Percentiles rank a stretch among this genome's conserved stretches.
Evolutionary conservation across 2,329 filamentous ascomycete species (phyloP).

Genomic region (Pochonia chlamydosporia): DNA sequence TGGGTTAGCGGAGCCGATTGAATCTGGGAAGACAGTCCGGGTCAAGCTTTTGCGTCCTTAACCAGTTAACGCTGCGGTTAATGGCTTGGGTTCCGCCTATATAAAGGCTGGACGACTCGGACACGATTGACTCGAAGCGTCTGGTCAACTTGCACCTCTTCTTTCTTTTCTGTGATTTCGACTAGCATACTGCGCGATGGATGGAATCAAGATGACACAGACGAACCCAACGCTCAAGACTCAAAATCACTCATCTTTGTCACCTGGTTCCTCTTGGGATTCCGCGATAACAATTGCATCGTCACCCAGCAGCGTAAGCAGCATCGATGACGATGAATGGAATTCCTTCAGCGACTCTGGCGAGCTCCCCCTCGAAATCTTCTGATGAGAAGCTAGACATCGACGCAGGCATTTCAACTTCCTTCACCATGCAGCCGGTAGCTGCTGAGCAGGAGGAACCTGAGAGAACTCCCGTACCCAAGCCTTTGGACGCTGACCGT

Average conservation of each 20-base stretch:
- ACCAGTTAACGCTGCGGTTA: not conserved
- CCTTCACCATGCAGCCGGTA: not conserved
- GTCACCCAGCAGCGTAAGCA: not conserved
- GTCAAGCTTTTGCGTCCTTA: not conserved
- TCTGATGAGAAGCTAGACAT: not conserved
- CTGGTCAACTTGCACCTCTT: not conserved
- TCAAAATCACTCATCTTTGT: slow-evolving; percentile 1
- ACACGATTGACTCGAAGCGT: not conserved
- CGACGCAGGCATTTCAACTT: not conserved
- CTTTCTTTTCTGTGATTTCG: not conserved
- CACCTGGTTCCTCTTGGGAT: slow-evolving; percentile 1
- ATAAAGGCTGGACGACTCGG: not conserved
- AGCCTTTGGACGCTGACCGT: not conserved
- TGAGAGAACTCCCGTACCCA: not conserved
- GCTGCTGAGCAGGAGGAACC: slow-evolving; percentile 1
- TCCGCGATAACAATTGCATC: not conserved
- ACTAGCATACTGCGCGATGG: not conserved
- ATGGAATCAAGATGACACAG: not conserved
- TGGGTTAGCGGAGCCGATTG: not conserved
- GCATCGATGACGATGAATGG: not conserved
- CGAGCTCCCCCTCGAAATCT: not conserved
- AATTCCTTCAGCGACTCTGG: slow-evolving; percentile 1
- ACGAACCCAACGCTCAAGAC: not conserved
- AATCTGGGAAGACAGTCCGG: not conserved
- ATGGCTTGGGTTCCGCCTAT: not conserved